These are phyloP conservation scores for Letharia lupina DNA, from an alignment of 495 filamentous ascomycete species.

Conservation along the genomic window DNA sequence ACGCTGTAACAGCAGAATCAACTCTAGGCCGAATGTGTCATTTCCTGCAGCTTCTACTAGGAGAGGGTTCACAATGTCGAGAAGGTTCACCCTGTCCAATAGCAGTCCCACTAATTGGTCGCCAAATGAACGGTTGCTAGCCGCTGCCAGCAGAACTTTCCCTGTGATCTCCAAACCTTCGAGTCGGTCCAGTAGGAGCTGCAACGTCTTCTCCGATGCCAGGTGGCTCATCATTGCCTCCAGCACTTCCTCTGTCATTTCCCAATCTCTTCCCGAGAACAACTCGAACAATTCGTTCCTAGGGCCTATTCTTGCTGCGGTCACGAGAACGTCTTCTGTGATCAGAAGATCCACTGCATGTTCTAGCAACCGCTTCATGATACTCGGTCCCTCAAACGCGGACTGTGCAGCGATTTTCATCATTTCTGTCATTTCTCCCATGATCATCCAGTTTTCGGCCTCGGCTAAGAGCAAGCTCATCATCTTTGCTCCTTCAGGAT, in stretches of 20 bases:
- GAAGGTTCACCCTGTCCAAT: background rate
- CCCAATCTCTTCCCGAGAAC: background rate
- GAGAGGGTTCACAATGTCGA: background rate
- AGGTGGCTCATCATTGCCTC: background rate
- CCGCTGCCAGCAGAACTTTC: background rate
- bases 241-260: slow-evolving; percentile 3
- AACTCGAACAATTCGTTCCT: background rate
- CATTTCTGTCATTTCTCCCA: background rate
- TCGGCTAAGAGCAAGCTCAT: slow-evolving; percentile 6
- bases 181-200: background rate
- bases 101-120: background rate
- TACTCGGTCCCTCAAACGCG: background rate
- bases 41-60: background rate
- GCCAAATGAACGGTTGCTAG: background rate
- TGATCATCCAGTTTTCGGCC: background rate
- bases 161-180: background rate
- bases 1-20: background rate
- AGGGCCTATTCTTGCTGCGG: background rate
- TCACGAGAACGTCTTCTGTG: background rate
- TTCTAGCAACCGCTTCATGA: background rate
- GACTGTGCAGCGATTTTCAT: background rate
- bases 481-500: background rate
- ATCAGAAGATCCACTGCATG: background rate
- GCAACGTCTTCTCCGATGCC: background rate
- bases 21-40: background rate